phyloP scores from a whole-genome alignment of 2,329 filamentous ascomycete genomes.

The Raffaelea deltoideospora region DNA sequence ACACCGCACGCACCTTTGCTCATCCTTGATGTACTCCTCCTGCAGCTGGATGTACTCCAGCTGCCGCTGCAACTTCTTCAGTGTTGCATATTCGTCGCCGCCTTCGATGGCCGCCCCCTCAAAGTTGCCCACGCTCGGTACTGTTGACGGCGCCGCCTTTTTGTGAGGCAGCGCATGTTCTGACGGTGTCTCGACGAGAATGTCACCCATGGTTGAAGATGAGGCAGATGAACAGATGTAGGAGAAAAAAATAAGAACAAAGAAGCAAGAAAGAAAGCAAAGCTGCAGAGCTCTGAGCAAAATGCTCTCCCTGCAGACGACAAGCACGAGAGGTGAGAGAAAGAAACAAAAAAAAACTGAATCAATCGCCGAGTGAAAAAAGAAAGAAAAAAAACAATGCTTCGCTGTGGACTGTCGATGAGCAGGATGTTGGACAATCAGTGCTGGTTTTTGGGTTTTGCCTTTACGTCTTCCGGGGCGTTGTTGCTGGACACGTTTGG shows the following conservation, averaged over 20 bases:
- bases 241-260: neutral
- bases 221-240: neutral
- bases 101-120: conserved; percentile 70
- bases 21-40: conserved; percentile 99
- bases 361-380: too few relatives aligned
- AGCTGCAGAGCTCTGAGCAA: neutral
- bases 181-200: conserved; percentile 67
- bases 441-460: too few relatives aligned
- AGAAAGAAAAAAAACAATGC: too few relatives aligned
- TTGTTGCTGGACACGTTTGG: too few relatives aligned
- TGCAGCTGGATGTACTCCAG: conserved; percentile 97
- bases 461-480: too few relatives aligned
- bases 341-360: too few relatives aligned
- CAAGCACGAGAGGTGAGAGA: neutral
- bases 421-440: too few relatives aligned
- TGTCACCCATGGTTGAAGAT: conserved; percentile 79
- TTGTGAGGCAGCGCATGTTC: conserved; percentile 63
- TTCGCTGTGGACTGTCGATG: neutral
- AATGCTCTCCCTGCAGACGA: neutral
- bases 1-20: conserved; percentile 54
- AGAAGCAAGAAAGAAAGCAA: neutral
- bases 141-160: conserved; percentile 63
- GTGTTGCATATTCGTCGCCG: conserved; percentile 81
- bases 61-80: conserved; percentile 95
- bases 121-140: conserved; percentile 79